Conservation (phyloP, 768 basidiomycete genomes). For the Russula sp. region DNA sequence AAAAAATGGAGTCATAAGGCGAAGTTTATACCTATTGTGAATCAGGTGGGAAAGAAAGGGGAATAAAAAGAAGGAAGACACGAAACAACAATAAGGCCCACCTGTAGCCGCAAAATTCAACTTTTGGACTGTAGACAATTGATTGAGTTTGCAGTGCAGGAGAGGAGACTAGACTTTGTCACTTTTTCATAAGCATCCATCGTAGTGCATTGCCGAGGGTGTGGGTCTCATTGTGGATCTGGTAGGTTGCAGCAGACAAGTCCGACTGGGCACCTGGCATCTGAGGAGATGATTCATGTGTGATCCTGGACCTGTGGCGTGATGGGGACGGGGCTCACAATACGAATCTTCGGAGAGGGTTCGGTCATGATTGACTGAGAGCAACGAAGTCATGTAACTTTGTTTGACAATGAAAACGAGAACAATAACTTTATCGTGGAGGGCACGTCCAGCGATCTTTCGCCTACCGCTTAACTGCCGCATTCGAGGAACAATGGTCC, state of each 20-base stretch:
- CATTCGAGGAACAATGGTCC: constrained; percentile 15
- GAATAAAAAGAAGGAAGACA: neutral
- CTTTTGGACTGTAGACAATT: constrained; percentile 62
- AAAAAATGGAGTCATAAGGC: constrained; percentile 1
- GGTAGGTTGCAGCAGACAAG: constrained; percentile 84
- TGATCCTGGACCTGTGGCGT: neutral
- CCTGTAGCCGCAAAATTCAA: constrained; percentile 99
- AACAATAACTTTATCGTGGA: neutral
- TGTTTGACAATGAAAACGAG: neutral
- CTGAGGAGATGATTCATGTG: constrained; percentile 33
- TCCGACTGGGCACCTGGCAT: constrained; percentile 78
- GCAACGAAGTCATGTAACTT: neutral
- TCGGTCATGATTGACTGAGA: constrained; percentile 10
- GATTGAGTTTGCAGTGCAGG: neutral
- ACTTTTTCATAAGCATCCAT: constrained; percentile 99
- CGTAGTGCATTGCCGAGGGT: constrained; percentile 91
- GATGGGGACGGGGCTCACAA: constrained; percentile 8
- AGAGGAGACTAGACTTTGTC: constrained; percentile 3
- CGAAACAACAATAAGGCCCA: constrained; percentile 30
- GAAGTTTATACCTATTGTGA: constrained; percentile 1
- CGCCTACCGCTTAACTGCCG: constrained; percentile 6
- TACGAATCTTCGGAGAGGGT: constrained; percentile 12
- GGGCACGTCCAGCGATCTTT: neutral
- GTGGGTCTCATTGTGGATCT: constrained; percentile 89
- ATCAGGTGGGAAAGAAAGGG: neutral